Percentiles rank a stretch among this genome's conserved stretches.
Evolutionary conservation across 257 asterid genomes (phyloP).

Genomic region (Orobanche coerulescens): DNA sequence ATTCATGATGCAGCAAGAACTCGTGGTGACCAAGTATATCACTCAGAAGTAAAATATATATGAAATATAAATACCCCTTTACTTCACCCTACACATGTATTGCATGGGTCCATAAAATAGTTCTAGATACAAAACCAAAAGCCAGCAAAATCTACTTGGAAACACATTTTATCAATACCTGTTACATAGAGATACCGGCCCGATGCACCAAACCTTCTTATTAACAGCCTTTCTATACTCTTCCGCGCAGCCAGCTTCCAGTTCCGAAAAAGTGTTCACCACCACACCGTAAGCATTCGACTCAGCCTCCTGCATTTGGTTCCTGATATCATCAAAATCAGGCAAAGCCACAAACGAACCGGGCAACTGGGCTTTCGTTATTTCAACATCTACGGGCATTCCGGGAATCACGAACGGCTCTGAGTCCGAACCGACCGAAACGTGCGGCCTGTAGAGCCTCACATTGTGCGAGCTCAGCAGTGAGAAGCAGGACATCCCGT

Average conservation of each 20-base stretch:
- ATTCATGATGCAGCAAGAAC: too few species aligned
- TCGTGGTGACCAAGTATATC: too few species aligned
- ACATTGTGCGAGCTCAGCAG: constrained; percentile 47
- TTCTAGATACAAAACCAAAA: too few species aligned
- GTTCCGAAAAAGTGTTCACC: constrained; percentile 45
- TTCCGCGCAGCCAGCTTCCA: constrained; percentile 53
- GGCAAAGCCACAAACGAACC: constrained; percentile 56
- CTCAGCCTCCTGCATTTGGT: constrained; percentile 64
- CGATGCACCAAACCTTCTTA: constrained; percentile 71
- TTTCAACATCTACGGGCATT: constrained; percentile 39
- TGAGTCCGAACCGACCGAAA: constrained; percentile 30
- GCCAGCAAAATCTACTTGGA: too few species aligned
- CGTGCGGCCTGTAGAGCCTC: constrained; percentile 38
- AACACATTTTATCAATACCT: background rate
- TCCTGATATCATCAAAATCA: constrained; percentile 54
- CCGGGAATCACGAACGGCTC: constrained; percentile 54
- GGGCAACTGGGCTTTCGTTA: constrained; percentile 47
- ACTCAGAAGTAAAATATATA: too few species aligned
- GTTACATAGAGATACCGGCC: constrained; percentile 59
- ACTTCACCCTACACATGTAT: too few species aligned
- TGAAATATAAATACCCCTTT: too few species aligned
- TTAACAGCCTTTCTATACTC: constrained; percentile 38
- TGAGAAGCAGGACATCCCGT: constrained; percentile 68
- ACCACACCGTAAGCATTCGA: constrained; percentile 53
- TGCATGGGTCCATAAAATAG: too few species aligned